Base-by-base conservation (phyloP, 371 early-diverging fungal genomes). In the Spiromyces aspiralis region DNA sequence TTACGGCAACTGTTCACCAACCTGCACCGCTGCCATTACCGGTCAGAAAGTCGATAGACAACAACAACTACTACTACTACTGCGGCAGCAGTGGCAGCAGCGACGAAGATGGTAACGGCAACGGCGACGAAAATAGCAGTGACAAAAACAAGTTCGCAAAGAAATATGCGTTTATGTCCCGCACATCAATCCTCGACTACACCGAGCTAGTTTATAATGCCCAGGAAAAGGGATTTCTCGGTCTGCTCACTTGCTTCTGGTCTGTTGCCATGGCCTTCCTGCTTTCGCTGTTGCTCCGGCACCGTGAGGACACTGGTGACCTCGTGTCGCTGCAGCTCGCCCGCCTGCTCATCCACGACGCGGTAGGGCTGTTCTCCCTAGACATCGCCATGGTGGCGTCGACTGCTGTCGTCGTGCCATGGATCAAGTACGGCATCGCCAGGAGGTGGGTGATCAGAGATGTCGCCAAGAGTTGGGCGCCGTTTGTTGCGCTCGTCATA, bases 181-280 rank as follows among this genome's bases (percentile, higher is more conserved):
- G 76, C 16, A 44, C 71, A 2, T 74, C 73, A 35, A 62, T 52
- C 27, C 67, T 78, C 13, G 78, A 78, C 69, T 73, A 62, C 50
- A 71, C 72, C 3, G 60, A 65, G 27, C 60, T 80, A 4, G 61
- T 70, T 54, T 58, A 62, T 23, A 66, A 70, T 35, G 54, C 67
- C 45, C 64, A 70, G 45, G 62, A 67, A 26, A 63, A 73, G 57
- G 76, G 87, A 27, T 56, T 64, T 19, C 54, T 60, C n/a, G 94
- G 95, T 0, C 89, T 93, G 52, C 86, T 87, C 54, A 84, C 83
- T 0, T 70, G 93, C 6, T 93, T 93, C 66, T 95, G 94, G 94
- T 76, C 90, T 24, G 76, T 78, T 24, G 83, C 89, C 74, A 84
- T 77, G 13, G 76, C 81, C 47, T 88, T 86, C 57, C 72, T 83